These are phyloP conservation scores for Chondrus crispus DNA, from an alignment of 23 red algal species.

Conservation along the genomic window DNA sequence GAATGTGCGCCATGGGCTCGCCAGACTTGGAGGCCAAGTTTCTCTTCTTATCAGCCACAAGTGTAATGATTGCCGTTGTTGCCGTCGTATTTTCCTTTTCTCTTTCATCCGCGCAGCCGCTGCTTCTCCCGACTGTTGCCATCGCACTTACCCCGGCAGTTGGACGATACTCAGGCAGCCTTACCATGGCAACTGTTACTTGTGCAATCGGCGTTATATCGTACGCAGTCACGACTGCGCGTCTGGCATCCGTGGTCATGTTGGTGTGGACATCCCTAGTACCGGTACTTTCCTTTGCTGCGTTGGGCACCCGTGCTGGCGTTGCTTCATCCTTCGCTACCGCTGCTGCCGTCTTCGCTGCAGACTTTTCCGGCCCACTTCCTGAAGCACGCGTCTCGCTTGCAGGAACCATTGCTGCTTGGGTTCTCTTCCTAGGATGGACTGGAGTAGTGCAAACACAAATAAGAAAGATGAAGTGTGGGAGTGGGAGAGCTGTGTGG, in stretches of 20 bases:
- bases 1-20: too few relatives aligned
- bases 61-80: too few relatives aligned
- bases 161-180: background rate
- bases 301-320: background rate
- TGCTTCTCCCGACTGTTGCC: background rate
- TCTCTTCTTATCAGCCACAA: too few relatives aligned
- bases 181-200: background rate
- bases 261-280: background rate
- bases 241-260: background rate
- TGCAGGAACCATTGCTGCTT: background rate
- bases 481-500: too few relatives aligned
- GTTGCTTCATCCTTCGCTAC: background rate
- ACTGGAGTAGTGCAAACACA: background rate
- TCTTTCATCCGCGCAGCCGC: too few relatives aligned
- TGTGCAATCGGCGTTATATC: background rate
- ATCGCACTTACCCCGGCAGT: background rate
- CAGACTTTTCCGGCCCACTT: background rate
- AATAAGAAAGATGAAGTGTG: too few relatives aligned
- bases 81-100: too few relatives aligned
- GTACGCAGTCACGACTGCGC: background rate
- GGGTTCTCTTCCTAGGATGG: background rate
- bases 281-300: background rate
- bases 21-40: too few relatives aligned
- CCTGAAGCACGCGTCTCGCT: background rate
- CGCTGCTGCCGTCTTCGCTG: background rate